These are phyloP conservation scores for Homolaphlyctis polyrhiza DNA, from an alignment of 371 early-diverging fungal species.

Conservation along the genomic window DNA sequence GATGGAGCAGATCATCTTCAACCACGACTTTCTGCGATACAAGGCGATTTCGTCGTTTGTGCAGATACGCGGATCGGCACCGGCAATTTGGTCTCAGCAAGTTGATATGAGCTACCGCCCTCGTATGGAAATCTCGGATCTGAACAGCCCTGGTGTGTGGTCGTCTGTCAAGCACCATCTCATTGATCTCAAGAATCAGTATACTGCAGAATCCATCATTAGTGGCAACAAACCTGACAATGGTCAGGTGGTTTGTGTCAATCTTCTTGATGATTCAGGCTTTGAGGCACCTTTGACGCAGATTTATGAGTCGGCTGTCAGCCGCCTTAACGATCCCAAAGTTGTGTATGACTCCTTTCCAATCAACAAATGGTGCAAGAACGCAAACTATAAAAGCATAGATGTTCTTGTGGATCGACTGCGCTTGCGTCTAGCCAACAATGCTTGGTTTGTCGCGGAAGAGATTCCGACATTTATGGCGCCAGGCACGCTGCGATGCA, in stretches of 20 bases:
- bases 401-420: constrained; percentile 36
- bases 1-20: constrained; percentile 57
- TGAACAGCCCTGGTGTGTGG: constrained; percentile 29
- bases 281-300: constrained; percentile 37
- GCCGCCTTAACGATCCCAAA: constrained; percentile 24
- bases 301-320: constrained; percentile 29
- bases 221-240: constrained; percentile 14
- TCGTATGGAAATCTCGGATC: constrained; percentile 28
- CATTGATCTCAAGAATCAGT: constrained; percentile 30
- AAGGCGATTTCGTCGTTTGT: constrained; percentile 35
- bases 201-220: constrained; percentile 23
- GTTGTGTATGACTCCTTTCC: constrained; percentile 43
- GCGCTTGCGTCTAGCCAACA: constrained; percentile 28
- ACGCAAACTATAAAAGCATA: constrained; percentile 41
- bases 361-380: constrained; percentile 44
- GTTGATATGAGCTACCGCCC: constrained; percentile 55
- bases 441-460: constrained; percentile 33
- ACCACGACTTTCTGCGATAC: constrained; percentile 31
- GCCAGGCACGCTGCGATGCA: constrained; percentile 11
- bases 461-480: constrained; percentile 23
- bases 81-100: constrained; percentile 59
- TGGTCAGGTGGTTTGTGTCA: constrained; percentile 43
- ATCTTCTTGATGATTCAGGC: constrained; percentile 42
- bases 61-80: constrained; percentile 61
- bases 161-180: constrained; percentile 32